Base-by-base conservation (phyloP, 768 basidiomycete species). In the Mycena haematopus region DNA sequence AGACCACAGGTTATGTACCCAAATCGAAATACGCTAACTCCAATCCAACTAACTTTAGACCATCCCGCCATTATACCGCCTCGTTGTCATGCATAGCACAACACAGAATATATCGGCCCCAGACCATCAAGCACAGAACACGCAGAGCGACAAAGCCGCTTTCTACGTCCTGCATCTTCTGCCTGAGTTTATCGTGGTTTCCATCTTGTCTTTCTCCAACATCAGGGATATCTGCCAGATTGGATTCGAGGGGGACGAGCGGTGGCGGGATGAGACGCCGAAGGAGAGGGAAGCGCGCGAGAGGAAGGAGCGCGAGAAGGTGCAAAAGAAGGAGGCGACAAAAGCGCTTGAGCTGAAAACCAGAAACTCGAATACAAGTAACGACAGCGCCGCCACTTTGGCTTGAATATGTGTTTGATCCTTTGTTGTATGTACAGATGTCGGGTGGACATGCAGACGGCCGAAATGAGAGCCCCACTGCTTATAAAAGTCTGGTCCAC, bases 391-490 rank as follows among this genome's bases (percentile, higher is more conserved):
- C 15, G 2, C 24, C 17, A 58, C 24, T 9, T 21, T 58, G 13
- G 56, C 56, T 21, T 58, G 35, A 24, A 21, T 36, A 21, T 15
- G 29, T 31, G 9, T 31, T 21, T 3, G 7, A 33, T 21, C 29
- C 11, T 33, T 27, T 47, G 3, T 27, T 47, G 40, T 42, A 42
- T 42, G 40, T 42, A 42, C 17, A 17, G 88, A 89, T 2, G 91
- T 91, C 3, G 93, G 92, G 69, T 95, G 93, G 65, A 92, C 83
- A 73, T 94, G 93, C n/a, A 93, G 77, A 38, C 89, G 87, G 42
- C 19, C 53, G 13, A 59, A 57, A 50, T 55, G 60, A n/a, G 42
- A 52, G 31, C 49, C 66, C 42, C 33, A 67, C n/a, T 7, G 15
- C 19, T 59, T 64, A 71, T 88, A 91, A 67, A 83, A 84, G 31